Conservation (phyloP, 2,329 filamentous ascomycete genomes). For the Apiospora aurea region DNA sequence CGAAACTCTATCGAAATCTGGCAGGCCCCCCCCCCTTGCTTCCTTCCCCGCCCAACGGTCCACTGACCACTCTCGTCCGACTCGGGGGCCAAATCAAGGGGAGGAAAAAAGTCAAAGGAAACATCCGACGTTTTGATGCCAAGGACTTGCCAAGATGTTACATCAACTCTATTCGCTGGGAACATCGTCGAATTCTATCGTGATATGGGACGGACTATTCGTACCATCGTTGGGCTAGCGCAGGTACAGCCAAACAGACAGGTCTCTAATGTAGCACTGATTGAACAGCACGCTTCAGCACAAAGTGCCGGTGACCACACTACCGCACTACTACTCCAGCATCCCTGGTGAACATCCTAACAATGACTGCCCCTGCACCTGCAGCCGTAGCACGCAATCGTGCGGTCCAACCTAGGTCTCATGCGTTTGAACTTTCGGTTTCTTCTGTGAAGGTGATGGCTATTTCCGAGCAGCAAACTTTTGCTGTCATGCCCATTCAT, state of each 20-base stretch:
- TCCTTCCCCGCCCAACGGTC: neutral
- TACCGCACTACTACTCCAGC: neutral
- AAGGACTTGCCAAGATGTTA: neutral
- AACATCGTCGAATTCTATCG: neutral
- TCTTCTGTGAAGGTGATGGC: neutral
- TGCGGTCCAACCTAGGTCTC: neutral
- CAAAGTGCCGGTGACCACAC: neutral
- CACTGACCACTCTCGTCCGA: neutral
- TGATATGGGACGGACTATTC: neutral
- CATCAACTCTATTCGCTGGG: slow-evolving; percentile 1
- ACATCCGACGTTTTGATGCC: slow-evolving; percentile 14
- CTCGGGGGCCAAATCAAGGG: neutral
- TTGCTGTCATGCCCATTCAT: neutral
- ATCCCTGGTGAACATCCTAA: neutral
- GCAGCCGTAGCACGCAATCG: neutral
- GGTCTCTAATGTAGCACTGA: neutral
- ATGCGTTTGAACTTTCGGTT: neutral
- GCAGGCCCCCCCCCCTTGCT: neutral
- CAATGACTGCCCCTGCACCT: neutral
- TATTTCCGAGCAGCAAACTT: too few species aligned
- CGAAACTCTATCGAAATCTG: slow-evolving; percentile 11
- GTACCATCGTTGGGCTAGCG: neutral
- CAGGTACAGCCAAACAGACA: neutral
- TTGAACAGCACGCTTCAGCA: neutral
- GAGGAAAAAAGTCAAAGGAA: neutral